A percentile compares a stretch with the other conserved stretches of the same genome.
phyloP scores from a whole-genome alignment of 257 asterid species.

The Ligustrum vulgare region DNA sequence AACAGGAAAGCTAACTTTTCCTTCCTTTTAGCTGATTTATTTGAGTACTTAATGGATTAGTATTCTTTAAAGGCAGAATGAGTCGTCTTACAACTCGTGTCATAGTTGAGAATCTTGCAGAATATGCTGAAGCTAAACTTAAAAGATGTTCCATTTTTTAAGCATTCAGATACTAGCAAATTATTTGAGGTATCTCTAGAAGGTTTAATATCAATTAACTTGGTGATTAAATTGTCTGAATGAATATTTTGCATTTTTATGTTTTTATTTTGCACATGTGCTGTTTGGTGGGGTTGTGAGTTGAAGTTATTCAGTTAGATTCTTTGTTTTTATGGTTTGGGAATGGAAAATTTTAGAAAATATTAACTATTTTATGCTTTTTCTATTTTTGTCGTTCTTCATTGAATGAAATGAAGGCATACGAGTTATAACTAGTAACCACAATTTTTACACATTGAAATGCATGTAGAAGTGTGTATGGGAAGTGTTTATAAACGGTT shows the following conservation, averaged over 20 bases:
- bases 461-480: not conserved
- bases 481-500: not conserved
- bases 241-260: not conserved
- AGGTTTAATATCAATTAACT: not conserved
- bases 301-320: not conserved
- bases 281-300: not conserved
- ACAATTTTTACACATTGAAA: not conserved
- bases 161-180: not conserved
- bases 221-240: not conserved
- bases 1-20: not conserved
- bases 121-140: not conserved
- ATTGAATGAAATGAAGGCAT: not conserved
- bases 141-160: not conserved
- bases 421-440: not conserved
- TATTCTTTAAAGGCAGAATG: not conserved
- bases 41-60: not conserved
- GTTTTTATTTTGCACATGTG: not conserved
- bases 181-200: not conserved
- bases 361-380: not conserved
- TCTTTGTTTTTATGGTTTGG: not conserved
- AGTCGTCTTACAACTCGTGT: not conserved
- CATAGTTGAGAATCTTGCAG: not conserved
- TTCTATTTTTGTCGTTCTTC: not conserved
- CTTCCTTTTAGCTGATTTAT: not conserved
- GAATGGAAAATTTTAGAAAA: not conserved